Evolutionary conservation across 441 rosid genomes (phyloP).

Genomic region (Mallotus japonicus): DNA sequence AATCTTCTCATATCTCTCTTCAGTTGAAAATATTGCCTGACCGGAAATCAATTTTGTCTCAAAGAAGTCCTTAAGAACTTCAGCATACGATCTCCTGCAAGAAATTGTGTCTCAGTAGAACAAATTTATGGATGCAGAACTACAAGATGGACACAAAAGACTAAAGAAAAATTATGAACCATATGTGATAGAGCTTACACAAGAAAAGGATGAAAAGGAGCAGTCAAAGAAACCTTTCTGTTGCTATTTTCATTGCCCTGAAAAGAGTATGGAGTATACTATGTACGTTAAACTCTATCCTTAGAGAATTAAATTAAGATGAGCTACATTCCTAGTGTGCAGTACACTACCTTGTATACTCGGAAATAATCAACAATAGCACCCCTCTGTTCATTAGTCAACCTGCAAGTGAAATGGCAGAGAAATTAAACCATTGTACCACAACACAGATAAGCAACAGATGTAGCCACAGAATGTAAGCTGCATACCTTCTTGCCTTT

Average conservation of each 20-base stretch:
- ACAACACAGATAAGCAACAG: conserved; percentile 3
- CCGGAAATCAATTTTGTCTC: conserved; percentile 65
- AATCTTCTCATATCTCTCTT: conserved; percentile 86
- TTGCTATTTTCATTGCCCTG: conserved; percentile 87
- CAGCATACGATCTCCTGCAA: conserved; percentile 84
- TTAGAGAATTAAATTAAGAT: neutral
- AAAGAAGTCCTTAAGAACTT: conserved; percentile 66
- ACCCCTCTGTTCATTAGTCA: conserved; percentile 88
- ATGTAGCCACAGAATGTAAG: conserved; percentile 5
- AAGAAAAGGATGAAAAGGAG: conserved; percentile 85
- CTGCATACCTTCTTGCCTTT: conserved; percentile 76
- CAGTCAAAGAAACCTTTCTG: conserved; percentile 67
- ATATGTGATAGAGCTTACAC: conserved; percentile 47
- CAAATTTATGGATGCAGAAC: conserved; percentile 4
- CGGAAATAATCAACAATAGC: conserved; percentile 86
- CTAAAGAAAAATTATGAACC: neutral
- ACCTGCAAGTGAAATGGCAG: conserved; percentile 40
- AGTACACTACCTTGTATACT: conserved; percentile 64
- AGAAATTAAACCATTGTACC: conserved; percentile 14
- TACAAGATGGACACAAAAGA: neutral
- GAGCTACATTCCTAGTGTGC: conserved; percentile 2
- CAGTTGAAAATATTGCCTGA: conserved; percentile 63
- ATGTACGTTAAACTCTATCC: conserved; percentile 12
- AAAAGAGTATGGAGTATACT: conserved; percentile 19
- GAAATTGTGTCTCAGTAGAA: conserved; percentile 19